phyloP scores from a whole-genome alignment of 495 filamentous ascomycete species.

The Neurospora africana region DNA sequence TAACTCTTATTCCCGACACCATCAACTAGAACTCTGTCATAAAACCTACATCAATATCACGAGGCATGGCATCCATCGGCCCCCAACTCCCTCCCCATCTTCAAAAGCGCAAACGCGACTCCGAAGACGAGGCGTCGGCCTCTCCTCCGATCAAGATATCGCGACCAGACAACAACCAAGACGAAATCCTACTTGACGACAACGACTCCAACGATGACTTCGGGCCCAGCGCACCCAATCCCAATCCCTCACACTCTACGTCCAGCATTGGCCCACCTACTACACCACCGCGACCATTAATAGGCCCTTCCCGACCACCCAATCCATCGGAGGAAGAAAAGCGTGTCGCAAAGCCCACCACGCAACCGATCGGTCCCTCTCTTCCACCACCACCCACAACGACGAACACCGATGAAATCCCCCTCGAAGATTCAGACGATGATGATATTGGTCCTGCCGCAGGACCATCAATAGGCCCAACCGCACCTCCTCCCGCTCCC shows the following conservation, averaged over 20 bases:
- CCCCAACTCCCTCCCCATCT: slow-evolving; percentile 42
- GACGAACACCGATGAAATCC: slow-evolving; percentile 21
- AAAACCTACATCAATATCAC: neutral
- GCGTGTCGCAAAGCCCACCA: neutral
- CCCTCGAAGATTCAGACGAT: slow-evolving; percentile 15
- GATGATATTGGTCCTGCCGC: slow-evolving; percentile 11
- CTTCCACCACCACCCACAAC: slow-evolving; percentile 13
- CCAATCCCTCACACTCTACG: neutral
- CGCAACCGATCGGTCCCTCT: slow-evolving; percentile 15
- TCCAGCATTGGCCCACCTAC: neutral
- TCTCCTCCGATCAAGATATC: slow-evolving; percentile 30
- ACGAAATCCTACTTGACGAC: slow-evolving; percentile 27
- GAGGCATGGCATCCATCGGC: slow-evolving; percentile 38
- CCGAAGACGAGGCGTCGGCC: slow-evolving; percentile 27
- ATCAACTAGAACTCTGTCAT: neutral
- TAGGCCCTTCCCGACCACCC: slow-evolving; percentile 3
- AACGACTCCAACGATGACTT: slow-evolving; percentile 26
- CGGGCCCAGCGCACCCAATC: slow-evolving; percentile 21
- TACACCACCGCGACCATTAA: slow-evolving; percentile 2
- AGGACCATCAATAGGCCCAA: slow-evolving; percentile 10
- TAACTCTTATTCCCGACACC: neutral
- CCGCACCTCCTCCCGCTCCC: slow-evolving; percentile 4
- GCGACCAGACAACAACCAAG: slow-evolving; percentile 26
- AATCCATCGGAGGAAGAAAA: neutral
- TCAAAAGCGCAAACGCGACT: slow-evolving; percentile 40